These are phyloP conservation scores for Pisolithus microcarpus DNA, from an alignment of 768 basidiomycete species.

Conservation along the genomic window DNA sequence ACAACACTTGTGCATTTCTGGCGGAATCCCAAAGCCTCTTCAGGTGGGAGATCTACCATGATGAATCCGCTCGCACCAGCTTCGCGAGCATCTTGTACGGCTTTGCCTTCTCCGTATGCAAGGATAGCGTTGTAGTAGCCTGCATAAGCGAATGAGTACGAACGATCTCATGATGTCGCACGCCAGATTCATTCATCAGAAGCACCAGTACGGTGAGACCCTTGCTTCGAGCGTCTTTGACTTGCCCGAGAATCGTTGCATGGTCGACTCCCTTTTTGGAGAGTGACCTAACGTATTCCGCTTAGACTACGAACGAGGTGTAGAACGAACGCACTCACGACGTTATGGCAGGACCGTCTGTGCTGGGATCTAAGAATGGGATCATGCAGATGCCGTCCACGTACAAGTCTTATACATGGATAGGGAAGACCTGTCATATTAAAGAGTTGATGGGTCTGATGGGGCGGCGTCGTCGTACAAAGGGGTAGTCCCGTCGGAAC, in stretches of 20 bases:
- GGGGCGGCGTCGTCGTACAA: too few species aligned
- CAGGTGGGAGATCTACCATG: constrained; percentile 95
- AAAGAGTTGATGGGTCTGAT: too few species aligned
- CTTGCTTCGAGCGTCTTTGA: constrained; percentile 68
- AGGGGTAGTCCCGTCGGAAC: too few species aligned
- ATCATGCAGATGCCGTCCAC: constrained; percentile 31
- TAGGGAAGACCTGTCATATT: too few species aligned
- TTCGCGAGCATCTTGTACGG: constrained; percentile 80
- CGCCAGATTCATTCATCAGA: constrained; percentile 69
- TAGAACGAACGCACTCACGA: too few species aligned
- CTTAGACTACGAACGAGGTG: too few species aligned
- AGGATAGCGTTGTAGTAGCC: constrained; percentile 97
- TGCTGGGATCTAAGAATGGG: constrained; percentile 92
- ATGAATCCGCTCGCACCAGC: constrained; percentile 98
- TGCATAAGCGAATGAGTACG: constrained; percentile 25
- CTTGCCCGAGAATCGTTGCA: constrained; percentile 54
- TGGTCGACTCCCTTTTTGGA: constrained; percentile 77
- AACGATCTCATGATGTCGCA: neutral
- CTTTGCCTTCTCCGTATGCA: constrained; percentile 91
- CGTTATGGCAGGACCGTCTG: constrained; percentile 93
- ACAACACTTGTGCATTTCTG: constrained; percentile 74
- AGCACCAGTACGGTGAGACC: constrained; percentile 80
- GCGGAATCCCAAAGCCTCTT: constrained; percentile 88
- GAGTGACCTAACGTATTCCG: constrained; percentile 62
- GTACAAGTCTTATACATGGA: too few species aligned